Evolutionary conservation across 2,329 filamentous ascomycete genomes (phyloP).

Genomic region (Ceratocystis diversiconidia): DNA sequence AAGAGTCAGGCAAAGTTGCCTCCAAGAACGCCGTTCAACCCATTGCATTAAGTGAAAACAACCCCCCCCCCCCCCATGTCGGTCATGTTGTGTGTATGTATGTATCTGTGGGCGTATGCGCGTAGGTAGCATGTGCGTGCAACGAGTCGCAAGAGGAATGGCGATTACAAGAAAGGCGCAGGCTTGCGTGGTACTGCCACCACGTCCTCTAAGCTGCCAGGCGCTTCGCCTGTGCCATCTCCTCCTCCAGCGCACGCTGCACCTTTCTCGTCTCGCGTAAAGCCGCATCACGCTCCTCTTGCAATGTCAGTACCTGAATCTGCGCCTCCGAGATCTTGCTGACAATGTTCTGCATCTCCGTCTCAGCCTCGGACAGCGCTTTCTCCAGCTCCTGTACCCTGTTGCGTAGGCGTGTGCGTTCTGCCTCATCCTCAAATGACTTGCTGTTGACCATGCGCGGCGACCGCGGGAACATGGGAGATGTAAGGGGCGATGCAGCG

Average conservation of each 20-base stretch:
- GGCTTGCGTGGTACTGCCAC: neutral
- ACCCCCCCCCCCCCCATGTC: too few species aligned
- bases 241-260: constrained; percentile 50
- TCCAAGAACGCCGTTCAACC: too few species aligned
- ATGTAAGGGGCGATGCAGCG: constrained; percentile 24
- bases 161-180: too few species aligned
- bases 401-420: constrained; percentile 61
- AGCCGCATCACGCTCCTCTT: constrained; percentile 60
- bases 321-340: constrained; percentile 67
- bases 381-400: constrained; percentile 76
- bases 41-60: too few species aligned
- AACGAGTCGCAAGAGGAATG: neutral
- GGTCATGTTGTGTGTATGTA: neutral
- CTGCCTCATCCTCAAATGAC: constrained; percentile 56
- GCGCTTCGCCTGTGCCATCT: constrained; percentile 29
- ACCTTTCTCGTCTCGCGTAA: constrained; percentile 56
- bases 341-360: constrained; percentile 71
- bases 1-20: too few species aligned
- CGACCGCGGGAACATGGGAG: constrained; percentile 29
- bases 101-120: neutral
- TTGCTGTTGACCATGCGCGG: constrained; percentile 41
- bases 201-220: constrained; percentile 6
- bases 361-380: constrained; percentile 44
- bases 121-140: neutral
- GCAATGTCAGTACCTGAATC: constrained; percentile 68